These are phyloP conservation scores for Arthrobotrys megalospora DNA, from an alignment of 2,329 filamentous ascomycete species.

Conservation along the genomic window DNA sequence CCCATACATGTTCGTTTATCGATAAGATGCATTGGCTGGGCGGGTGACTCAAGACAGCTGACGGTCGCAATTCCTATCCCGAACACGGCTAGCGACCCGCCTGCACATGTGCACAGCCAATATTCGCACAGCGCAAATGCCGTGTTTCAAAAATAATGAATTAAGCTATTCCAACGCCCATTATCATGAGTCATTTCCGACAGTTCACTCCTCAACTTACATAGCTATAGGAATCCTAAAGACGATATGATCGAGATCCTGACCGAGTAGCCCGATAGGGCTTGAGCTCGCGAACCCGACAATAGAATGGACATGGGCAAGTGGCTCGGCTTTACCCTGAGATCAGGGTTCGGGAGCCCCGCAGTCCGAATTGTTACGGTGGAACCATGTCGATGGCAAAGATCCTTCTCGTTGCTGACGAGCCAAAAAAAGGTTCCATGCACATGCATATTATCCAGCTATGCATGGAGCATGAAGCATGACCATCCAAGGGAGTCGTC, in stretches of 20 bases:
- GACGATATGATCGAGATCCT: background rate
- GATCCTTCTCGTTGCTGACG: constrained; percentile 9
- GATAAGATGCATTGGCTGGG: constrained; percentile 1
- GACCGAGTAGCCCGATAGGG: background rate
- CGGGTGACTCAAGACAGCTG: constrained; percentile 41
- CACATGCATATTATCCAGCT: background rate
- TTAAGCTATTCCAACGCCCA: background rate
- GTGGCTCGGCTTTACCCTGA: too few species aligned
- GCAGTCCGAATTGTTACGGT: constrained; percentile 5
- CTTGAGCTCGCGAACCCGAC: background rate
- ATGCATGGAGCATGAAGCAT: constrained; percentile 9
- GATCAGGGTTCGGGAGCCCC: background rate
- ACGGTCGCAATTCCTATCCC: background rate
- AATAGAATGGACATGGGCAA: too few species aligned
- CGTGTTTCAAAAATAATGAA: background rate
- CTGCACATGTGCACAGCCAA: background rate
- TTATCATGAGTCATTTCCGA: constrained; percentile 2
- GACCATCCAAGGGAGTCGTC: background rate
- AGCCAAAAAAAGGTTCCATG: constrained; percentile 20
- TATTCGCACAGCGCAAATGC: constrained; percentile 8
- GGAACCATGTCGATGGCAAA: background rate
- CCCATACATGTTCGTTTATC: constrained; percentile 5
- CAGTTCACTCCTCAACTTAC: too few species aligned
- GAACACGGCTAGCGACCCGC: constrained; percentile 18
- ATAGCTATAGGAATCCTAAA: constrained; percentile 4